A percentile compares a stretch with the other conserved stretches of the same genome.
Conservation (phyloP, 768 basidiomycete species). For the Leccinum pellstonianum region DNA sequence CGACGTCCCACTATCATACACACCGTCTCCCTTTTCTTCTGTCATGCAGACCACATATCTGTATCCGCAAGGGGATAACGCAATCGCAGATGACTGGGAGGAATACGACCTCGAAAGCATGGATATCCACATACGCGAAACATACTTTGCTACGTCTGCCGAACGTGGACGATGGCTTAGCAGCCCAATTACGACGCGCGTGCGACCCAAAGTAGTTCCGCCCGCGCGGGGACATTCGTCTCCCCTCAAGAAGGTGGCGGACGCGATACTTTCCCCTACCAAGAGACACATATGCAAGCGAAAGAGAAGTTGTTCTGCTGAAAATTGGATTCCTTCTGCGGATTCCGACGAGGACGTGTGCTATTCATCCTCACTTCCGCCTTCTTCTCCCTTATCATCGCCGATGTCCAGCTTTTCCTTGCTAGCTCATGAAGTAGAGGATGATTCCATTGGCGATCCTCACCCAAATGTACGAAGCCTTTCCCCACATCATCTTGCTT, state of each 20-base stretch:
- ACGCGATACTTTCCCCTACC: slow-evolving; percentile 3
- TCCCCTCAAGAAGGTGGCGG: slow-evolving; percentile 15
- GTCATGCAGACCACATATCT: background rate
- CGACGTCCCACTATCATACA: background rate
- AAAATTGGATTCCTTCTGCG: slow-evolving; percentile 2
- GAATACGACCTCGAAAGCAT: slow-evolving; percentile 34
- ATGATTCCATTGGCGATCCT: slow-evolving; percentile 12
- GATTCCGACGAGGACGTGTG: slow-evolving; percentile 20
- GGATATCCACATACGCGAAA: slow-evolving; percentile 41
- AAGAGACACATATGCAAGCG: slow-evolving; percentile 4
- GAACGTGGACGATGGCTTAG: slow-evolving; percentile 60
- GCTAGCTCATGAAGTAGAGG: slow-evolving; percentile 26
- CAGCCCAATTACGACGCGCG: slow-evolving; percentile 41
- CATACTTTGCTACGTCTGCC: slow-evolving; percentile 54
- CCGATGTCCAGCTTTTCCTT: slow-evolving; percentile 40
- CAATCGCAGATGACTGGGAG: slow-evolving; percentile 21
- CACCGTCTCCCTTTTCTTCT: slow-evolving; percentile 4
- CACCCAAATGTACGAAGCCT: slow-evolving; percentile 30
- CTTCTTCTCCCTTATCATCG: slow-evolving; percentile 47
- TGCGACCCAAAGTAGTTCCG: slow-evolving; percentile 15
- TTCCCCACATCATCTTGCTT: slow-evolving; percentile 3
- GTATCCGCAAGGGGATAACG: slow-evolving; percentile 15
- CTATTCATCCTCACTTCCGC: slow-evolving; percentile 29
- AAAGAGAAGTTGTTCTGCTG: background rate
- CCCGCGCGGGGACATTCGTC: slow-evolving; percentile 24